phyloP scores from a whole-genome alignment of 2,329 filamentous ascomycete species.

The Microsporum ferrugineum region DNA sequence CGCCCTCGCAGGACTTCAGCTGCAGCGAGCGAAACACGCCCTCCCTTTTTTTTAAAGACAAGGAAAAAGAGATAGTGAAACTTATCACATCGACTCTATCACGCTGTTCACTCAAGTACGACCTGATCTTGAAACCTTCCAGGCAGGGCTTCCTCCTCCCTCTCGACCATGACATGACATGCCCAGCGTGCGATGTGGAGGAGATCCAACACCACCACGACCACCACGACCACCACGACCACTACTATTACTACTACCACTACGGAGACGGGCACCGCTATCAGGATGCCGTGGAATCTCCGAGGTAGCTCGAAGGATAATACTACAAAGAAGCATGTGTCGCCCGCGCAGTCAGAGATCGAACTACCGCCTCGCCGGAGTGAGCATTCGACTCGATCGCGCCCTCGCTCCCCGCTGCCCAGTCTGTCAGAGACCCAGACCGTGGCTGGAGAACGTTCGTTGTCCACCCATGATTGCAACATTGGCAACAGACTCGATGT shows the following conservation, averaged over 20 bases:
- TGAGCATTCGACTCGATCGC: conserved; percentile 1
- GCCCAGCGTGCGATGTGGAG: neutral
- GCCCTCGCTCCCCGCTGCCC: conserved; percentile 2
- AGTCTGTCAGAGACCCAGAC: conserved; percentile 1
- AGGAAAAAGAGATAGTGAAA: neutral
- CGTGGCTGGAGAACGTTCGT: neutral
- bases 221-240: neutral
- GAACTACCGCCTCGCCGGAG: neutral
- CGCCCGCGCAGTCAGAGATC: neutral
- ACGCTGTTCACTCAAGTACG: neutral
- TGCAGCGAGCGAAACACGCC: neutral
- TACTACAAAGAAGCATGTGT: neutral
- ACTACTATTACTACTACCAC: neutral
- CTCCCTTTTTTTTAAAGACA: neutral
- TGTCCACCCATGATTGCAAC: neutral
- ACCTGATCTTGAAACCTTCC: neutral
- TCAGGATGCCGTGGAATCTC: conserved; percentile 1
- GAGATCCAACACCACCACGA: conserved; percentile 4
- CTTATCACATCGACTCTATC: conserved; percentile 3
- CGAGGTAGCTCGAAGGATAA: neutral
- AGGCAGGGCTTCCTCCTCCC: neutral
- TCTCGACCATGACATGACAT: conserved; percentile 3
- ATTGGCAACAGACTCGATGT: neutral
- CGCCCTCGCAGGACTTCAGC: neutral
- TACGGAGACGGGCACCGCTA: neutral